phyloP scores from a whole-genome alignment of 768 basidiomycete species.

The Naganishia antarctica region DNA sequence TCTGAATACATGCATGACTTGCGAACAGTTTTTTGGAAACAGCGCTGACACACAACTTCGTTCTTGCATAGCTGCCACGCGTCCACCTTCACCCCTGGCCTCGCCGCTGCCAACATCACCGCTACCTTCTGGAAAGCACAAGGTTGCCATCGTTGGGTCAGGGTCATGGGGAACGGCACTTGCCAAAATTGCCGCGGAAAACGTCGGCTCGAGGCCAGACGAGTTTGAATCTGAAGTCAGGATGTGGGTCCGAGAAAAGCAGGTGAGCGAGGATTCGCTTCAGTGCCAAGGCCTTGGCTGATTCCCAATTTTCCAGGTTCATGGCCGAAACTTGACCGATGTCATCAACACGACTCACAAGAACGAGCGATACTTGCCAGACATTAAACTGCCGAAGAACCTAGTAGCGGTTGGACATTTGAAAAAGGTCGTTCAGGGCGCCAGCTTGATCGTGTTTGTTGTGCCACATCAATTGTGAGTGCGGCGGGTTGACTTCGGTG shows the following conservation, averaged over 20 bases:
- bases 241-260: conserved; percentile 54
- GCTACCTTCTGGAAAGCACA: conserved; percentile 44
- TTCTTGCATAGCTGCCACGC: conserved; percentile 39
- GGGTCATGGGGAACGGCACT: conserved; percentile 51
- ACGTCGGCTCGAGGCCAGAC: conserved; percentile 42
- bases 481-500: background rate
- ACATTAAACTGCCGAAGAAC: conserved; percentile 50
- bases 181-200: conserved; percentile 50
- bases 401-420: conserved; percentile 51
- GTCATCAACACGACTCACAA: conserved; percentile 53
- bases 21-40: no score
- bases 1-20: no score
- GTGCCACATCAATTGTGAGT: conserved; percentile 51
- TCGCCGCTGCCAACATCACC: conserved; percentile 41
- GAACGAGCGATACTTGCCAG: conserved; percentile 52
- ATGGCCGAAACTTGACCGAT: conserved; percentile 50
- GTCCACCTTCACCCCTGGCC: conserved; percentile 44
- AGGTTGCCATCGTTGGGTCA: conserved; percentile 48
- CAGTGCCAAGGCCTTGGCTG: background rate
- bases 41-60: background rate
- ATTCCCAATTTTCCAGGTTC: conserved; percentile 34
- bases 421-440: conserved; percentile 51
- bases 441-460: conserved; percentile 53
- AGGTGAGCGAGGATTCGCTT: conserved; percentile 37
- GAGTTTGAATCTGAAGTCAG: conserved; percentile 51